Base-by-base conservation (phyloP, 345 rosid genomes). In the Stellera chamaejasme region DNA sequence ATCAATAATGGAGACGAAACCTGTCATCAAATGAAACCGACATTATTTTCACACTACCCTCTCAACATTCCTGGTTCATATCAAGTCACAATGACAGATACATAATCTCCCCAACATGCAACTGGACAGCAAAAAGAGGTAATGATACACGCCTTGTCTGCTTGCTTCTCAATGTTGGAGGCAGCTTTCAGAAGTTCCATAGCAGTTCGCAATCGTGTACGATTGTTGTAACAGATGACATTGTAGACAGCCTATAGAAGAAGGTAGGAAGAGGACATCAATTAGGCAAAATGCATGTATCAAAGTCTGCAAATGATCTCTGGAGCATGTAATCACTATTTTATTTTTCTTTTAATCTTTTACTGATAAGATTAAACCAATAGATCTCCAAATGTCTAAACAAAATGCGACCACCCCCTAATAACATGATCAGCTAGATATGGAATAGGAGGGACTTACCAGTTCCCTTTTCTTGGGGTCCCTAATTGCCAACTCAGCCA, bases 1-100 rank as follows among this genome's bases (percentile, higher is more conserved):
- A 92, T 80, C 69, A 88, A 68, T 69, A 92, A 62, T 23, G 98
- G 98, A 59, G 88, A 69, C n/a, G 93, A 83, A 50, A 88, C 88
- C 98, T 91, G 80, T 60, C 62, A 43, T 10, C 1, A 12, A 15
- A 2, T 26, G 1, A 5, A 14, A 45, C 50, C 66, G 42, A 14
- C 42, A 44, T 58, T 39, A 46, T 12, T 26, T 57, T 52, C 9
- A 8, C 39, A 3, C 39, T 32, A 32, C 9, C 9, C 39, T 46
- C 50, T 13, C 19, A 8, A 32, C 1, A 16, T 49, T 13, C 16
- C 52, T 23, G 2, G 9, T 2, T 16, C 27, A 23, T 48, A n/a
- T n/a, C 16, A 13, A 48, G 6, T 3, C 14, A 15, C 48, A 3
- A 19, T 19, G 23, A 19, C 23, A 32, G 39, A 9, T 1, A 23